Evolutionary conservation across 2,329 filamentous ascomycete genomes (phyloP).

Genomic region (Fusarium sp.): DNA sequence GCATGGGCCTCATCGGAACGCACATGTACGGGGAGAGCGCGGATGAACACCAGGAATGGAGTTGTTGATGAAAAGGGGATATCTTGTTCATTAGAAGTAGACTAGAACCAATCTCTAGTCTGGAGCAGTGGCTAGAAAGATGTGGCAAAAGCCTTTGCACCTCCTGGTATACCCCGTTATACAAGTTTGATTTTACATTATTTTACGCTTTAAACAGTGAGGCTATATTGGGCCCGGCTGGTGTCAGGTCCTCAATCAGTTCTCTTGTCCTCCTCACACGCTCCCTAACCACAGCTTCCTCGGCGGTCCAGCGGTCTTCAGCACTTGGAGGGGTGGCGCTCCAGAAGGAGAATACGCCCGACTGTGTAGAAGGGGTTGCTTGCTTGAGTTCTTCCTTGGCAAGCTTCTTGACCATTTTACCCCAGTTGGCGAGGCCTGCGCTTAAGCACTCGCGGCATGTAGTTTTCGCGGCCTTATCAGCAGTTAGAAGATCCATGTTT

Average conservation of each 20-base stretch:
- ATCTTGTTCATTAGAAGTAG: slow-evolving; percentile 30
- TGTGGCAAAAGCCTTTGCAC: slow-evolving; percentile 24
- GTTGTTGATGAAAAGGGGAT: background rate
- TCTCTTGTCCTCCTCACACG: slow-evolving; percentile 59
- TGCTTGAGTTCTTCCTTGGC: slow-evolving; percentile 55
- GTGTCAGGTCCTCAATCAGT: slow-evolving; percentile 58
- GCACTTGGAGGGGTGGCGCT: slow-evolving; percentile 43
- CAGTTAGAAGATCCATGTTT: slow-evolving; percentile 44
- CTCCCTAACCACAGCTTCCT: slow-evolving; percentile 63
- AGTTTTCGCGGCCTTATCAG: slow-evolving; percentile 48
- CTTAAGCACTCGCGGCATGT: slow-evolving; percentile 80
- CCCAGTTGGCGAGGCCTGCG: slow-evolving; percentile 83
- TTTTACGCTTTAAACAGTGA: slow-evolving; percentile 53
- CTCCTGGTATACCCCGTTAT: background rate
- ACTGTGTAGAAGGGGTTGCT: slow-evolving; percentile 44
- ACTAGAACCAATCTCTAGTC: slow-evolving; percentile 21
- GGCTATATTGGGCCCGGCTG: slow-evolving; percentile 46
- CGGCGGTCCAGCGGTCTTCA: slow-evolving; percentile 61
- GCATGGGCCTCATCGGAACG: background rate
- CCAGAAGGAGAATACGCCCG: slow-evolving; percentile 50
- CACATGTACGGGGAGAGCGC: background rate
- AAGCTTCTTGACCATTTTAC: slow-evolving; percentile 76
- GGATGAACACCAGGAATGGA: background rate
- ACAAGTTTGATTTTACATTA: slow-evolving; percentile 1
- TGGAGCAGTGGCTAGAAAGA: slow-evolving; percentile 15